Percentiles rank a stretch among this genome's conserved stretches.
Evolutionary conservation across 2,329 filamentous ascomycete genomes (phyloP).

Genomic region (Byssothecium circinans): DNA sequence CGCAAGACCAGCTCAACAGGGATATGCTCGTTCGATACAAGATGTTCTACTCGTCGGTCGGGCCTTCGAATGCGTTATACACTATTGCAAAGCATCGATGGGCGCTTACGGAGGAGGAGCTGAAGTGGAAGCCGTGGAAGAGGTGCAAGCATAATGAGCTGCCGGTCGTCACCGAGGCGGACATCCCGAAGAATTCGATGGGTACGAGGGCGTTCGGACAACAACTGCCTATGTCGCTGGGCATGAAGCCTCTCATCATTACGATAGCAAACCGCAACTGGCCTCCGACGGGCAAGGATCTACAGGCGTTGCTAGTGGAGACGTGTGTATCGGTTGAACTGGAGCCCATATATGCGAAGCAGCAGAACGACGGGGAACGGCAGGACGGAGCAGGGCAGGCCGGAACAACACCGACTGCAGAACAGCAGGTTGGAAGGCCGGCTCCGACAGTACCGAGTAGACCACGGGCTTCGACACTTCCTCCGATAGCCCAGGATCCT

Average conservation of each 20-base stretch:
- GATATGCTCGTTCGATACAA: not conserved
- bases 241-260: not conserved
- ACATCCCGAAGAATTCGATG: not conserved
- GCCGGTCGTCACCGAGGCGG: not conserved
- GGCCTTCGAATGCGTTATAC: not conserved
- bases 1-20: not conserved
- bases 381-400: not conserved
- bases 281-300: not conserved
- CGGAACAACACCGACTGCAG: not conserved
- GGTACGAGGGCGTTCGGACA: not conserved
- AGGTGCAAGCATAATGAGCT: not conserved
- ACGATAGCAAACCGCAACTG: not conserved
- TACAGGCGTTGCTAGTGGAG: not conserved
- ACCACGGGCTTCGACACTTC: no score
- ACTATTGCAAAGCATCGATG: not conserved
- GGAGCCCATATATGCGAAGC: not conserved
- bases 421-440: no score
- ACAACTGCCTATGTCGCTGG: not conserved
- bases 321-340: not conserved
- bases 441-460: no score
- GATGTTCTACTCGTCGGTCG: conserved; percentile 2
- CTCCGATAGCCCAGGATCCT: no score
- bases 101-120: not conserved
- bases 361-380: not conserved
- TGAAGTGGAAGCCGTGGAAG: conserved; percentile 2